Conservation (phyloP, 345 rosid species). For the Sonneratia alba region DNA sequence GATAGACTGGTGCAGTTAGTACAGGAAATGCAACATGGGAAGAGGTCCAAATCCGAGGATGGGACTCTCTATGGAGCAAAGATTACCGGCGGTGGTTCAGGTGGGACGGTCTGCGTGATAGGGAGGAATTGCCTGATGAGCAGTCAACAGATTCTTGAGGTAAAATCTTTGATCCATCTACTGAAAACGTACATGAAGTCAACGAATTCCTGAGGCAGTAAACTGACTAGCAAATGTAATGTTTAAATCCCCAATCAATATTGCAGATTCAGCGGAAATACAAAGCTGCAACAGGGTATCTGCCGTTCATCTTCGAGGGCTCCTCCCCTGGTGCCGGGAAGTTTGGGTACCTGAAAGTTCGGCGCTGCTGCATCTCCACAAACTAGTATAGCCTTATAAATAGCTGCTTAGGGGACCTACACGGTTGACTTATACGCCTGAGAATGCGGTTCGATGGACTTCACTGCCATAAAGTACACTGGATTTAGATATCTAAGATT, state of each 20-base stretch:
- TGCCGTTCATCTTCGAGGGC: slow-evolving; percentile 76
- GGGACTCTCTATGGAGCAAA: slow-evolving; percentile 90
- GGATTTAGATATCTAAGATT: background rate
- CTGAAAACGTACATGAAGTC: no score
- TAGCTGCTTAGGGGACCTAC: background rate
- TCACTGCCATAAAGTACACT: background rate
- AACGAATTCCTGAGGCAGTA: background rate
- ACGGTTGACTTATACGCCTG: background rate
- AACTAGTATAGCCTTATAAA: background rate
- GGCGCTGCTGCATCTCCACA: slow-evolving; percentile 28
- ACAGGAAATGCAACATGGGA: slow-evolving; percentile 78
- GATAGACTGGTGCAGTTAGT: slow-evolving; percentile 82
- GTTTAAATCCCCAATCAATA: background rate
- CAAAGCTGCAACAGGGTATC: slow-evolving; percentile 84
- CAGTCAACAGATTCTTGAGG: slow-evolving; percentile 88
- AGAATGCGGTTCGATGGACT: no score
- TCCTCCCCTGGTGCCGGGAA: slow-evolving; percentile 92
- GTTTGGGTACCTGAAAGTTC: slow-evolving; percentile 70
- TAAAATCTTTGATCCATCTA: slow-evolving; percentile 12
- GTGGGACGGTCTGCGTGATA: slow-evolving; percentile 86
- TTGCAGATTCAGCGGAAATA: slow-evolving; percentile 85
- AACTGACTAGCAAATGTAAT: background rate
- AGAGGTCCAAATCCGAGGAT: slow-evolving; percentile 38
- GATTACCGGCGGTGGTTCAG: slow-evolving; percentile 97
- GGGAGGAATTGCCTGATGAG: slow-evolving; percentile 70